phyloP scores from a whole-genome alignment of 2,329 filamentous ascomycete species.

The Ceratocystis albifundus region DNA sequence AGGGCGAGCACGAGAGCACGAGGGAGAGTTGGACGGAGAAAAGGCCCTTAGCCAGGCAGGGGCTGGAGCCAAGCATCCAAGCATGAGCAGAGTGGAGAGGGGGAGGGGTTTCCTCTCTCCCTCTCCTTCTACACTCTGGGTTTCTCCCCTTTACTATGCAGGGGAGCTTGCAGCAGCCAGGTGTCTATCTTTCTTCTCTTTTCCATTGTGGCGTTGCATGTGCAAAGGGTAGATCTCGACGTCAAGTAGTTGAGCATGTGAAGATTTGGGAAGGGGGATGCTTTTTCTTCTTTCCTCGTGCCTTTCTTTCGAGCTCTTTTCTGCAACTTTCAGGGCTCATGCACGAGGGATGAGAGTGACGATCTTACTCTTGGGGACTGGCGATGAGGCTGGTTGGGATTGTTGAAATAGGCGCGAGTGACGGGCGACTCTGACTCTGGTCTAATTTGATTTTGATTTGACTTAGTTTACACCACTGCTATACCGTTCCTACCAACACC shows the following conservation, averaged over 20 bases:
- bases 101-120: neutral
- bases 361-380: neutral
- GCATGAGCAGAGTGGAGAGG: neutral
- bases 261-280: neutral
- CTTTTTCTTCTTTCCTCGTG: neutral
- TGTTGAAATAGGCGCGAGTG: neutral
- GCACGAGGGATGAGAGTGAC: neutral
- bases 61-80: neutral
- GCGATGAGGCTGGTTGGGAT: neutral
- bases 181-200: neutral
- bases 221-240: slow-evolving; percentile 1
- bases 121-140: neutral
- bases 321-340: neutral
- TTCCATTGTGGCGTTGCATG: neutral
- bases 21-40: neutral
- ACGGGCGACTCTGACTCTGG: neutral
- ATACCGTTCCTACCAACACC: too few species aligned
- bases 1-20: neutral
- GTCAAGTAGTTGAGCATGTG: neutral
- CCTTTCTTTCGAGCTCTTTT: neutral
- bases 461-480: too few species aligned
- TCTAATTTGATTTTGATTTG: neutral
- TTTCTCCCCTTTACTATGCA: slow-evolving; percentile 4
- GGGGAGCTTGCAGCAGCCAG: neutral
- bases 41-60: neutral